These are phyloP conservation scores for Penicillium canescens DNA, from an alignment of 495 filamentous ascomycete genomes.

Conservation along the genomic window DNA sequence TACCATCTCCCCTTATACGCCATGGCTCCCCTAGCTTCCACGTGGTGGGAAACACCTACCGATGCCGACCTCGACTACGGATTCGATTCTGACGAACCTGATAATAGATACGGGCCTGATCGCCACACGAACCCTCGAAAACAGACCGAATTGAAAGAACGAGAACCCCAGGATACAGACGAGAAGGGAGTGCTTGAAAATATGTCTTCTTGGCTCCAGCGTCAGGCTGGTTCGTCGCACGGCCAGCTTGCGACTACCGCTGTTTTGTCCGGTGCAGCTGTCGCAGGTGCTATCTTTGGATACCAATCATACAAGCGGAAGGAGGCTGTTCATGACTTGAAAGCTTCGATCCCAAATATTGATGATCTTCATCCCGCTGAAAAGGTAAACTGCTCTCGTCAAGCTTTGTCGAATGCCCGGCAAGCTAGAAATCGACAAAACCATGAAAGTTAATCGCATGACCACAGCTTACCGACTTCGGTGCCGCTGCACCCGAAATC, in stretches of 20 bases:
- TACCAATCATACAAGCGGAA: constrained; percentile 66
- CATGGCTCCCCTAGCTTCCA: constrained; percentile 19
- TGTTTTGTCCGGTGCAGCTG: constrained; percentile 70
- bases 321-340: constrained; percentile 65
- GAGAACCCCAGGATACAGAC: constrained; percentile 2
- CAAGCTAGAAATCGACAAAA: neutral
- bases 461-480: constrained; percentile 72
- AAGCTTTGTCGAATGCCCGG: neutral
- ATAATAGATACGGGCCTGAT: constrained; percentile 23
- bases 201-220: constrained; percentile 61
- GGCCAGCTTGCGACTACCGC: constrained; percentile 76
- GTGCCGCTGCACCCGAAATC: constrained; percentile 57
- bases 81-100: constrained; percentile 33
- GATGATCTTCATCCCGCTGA: constrained; percentile 45
- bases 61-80: constrained; percentile 31
- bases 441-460: constrained; percentile 3
- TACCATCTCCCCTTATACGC: neutral
- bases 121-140: constrained; percentile 4
- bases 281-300: constrained; percentile 69
- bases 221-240: constrained; percentile 51
- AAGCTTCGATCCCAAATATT: constrained; percentile 67
- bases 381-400: constrained; percentile 26
- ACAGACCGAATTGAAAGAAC: constrained; percentile 3
- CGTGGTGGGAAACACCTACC: constrained; percentile 26
- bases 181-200: constrained; percentile 22